These are phyloP conservation scores for Entophlyctis helioformis DNA, from an alignment of 192 early-diverging fungal genomes.

Conservation along the genomic window DNA sequence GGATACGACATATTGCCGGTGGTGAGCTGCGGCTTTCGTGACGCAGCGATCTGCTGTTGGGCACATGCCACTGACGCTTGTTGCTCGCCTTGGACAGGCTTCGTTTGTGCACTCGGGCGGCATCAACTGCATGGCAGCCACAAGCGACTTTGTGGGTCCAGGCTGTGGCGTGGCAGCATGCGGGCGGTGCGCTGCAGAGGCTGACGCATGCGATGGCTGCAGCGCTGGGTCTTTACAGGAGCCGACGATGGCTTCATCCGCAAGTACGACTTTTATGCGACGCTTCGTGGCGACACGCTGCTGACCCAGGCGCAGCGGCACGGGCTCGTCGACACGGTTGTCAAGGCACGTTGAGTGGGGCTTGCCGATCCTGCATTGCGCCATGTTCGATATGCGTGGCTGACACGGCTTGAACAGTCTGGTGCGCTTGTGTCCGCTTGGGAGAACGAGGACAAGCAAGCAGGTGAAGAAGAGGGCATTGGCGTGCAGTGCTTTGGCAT, in stretches of 20 bases:
- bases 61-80: too few relatives aligned
- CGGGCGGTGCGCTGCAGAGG: neutral
- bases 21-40: too few relatives aligned
- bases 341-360: constrained; percentile 31
- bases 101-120: constrained; percentile 8
- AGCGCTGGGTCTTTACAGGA: constrained; percentile 41
- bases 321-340: constrained; percentile 73
- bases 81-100: too few relatives aligned
- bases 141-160: constrained; percentile 7
- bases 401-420: too few relatives aligned
- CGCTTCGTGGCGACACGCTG: constrained; percentile 66
- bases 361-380: too few relatives aligned
- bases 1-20: too few relatives aligned
- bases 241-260: constrained; percentile 88
- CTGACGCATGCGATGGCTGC: constrained; percentile 1
- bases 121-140: constrained; percentile 7
- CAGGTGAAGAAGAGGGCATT: too few relatives aligned
- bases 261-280: constrained; percentile 83
- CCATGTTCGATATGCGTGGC: too few relatives aligned
- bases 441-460: constrained; percentile 61
- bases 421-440: constrained; percentile 68
- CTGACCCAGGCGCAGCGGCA: constrained; percentile 82
- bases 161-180: neutral
- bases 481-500: too few relatives aligned
- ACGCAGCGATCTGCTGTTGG: too few relatives aligned